phyloP scores from a whole-genome alignment of 345 rosid genomes.

The Citrus inodora region DNA sequence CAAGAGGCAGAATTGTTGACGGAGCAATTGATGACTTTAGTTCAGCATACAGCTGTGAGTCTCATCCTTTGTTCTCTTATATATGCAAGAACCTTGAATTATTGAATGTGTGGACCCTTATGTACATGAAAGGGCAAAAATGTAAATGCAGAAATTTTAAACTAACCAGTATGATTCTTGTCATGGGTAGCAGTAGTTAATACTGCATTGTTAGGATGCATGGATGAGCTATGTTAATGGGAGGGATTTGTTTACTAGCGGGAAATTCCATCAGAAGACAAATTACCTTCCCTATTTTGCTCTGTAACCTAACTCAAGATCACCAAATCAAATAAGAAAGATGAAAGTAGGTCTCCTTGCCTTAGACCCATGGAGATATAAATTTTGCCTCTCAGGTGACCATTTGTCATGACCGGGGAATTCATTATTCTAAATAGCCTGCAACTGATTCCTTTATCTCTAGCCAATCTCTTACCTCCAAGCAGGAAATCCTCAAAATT shows the following conservation, averaged over 20 bases:
- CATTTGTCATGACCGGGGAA: background rate
- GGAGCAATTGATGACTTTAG: conserved; percentile 62
- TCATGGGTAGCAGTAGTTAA: background rate
- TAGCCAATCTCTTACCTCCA: background rate
- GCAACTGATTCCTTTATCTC: background rate
- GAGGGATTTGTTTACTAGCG: background rate
- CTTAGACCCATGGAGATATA: background rate
- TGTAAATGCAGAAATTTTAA: background rate
- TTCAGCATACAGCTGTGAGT: conserved; percentile 87
- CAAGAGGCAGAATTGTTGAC: conserved; percentile 63
- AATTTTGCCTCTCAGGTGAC: background rate
- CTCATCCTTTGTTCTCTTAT: background rate
- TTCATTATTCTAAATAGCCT: background rate
- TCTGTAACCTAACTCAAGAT: background rate
- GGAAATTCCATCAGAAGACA: background rate
- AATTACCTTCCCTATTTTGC: background rate
- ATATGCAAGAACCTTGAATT: background rate
- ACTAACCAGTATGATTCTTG: background rate
- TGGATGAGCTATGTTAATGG: background rate
- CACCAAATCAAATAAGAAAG: background rate
- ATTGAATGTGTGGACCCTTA: background rate
- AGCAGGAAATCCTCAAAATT: background rate
- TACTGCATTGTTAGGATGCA: background rate
- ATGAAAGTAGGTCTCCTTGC: background rate
- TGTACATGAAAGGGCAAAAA: background rate